A percentile compares a stretch with the other conserved stretches of the same genome.
Conservation (phyloP, 208 protist species). For the Leishmania turanica region DNA sequence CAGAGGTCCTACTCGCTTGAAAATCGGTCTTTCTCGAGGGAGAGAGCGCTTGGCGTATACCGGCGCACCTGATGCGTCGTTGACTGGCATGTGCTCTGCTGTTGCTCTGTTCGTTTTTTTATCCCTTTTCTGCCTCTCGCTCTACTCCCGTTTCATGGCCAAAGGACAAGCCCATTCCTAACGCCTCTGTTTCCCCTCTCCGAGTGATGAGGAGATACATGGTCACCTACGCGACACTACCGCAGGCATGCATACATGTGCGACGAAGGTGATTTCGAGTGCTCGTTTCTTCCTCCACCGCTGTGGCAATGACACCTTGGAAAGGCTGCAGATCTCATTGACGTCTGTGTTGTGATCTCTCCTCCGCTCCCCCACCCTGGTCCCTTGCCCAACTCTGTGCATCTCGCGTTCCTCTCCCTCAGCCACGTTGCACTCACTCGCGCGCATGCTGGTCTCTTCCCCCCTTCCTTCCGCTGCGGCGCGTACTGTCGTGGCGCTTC, state of each 20-base stretch:
- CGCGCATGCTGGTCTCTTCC: background rate
- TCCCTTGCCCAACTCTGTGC: background rate
- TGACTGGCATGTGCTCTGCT: background rate
- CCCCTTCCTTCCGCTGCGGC: background rate
- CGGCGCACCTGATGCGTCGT: background rate
- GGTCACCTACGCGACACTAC: no score
- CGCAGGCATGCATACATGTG: background rate
- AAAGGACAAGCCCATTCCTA: background rate
- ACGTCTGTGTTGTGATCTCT: background rate
- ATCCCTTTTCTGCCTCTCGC: background rate
- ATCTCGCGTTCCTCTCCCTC: background rate
- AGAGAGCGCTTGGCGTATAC: background rate
- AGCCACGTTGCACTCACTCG: background rate
- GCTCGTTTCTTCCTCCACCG: conserved; percentile 1
- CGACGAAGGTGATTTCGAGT: background rate
- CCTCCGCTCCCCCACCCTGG: background rate
- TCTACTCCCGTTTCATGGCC: background rate
- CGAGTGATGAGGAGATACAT: background rate
- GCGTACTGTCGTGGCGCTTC: background rate
- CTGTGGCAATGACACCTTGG: background rate
- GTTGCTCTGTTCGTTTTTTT: background rate
- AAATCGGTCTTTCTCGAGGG: background rate
- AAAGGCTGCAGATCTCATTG: background rate
- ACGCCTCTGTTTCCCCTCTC: background rate
- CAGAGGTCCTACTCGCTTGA: background rate